Base-by-base conservation (phyloP, 2,329 filamentous ascomycete species). In the Sporothrix brasiliensis region DNA sequence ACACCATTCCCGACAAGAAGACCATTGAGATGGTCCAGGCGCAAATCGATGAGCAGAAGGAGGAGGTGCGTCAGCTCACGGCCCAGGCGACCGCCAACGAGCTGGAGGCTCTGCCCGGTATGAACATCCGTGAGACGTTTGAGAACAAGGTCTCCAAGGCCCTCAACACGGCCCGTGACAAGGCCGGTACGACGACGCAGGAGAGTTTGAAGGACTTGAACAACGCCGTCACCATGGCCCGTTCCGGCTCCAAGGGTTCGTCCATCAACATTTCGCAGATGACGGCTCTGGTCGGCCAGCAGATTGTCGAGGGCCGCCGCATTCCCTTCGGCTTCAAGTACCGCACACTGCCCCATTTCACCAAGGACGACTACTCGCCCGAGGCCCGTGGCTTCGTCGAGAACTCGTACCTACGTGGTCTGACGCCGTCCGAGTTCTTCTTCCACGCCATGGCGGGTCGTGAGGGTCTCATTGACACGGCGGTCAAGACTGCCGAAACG, bases 381-480 rank as follows among this genome's bases (percentile, higher is more conserved):
- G 94, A 97, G 79, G 94, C 95, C 60, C 91, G 95, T 83, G 95
- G 95, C 54, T 99, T 99, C 78, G 95, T 99, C 24, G 95, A 99
- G 81, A 99, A 99, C 82, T 99, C 95, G 0, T 99, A 99, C 77
- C 88, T 99, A 14, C 92, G 95, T 84, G 95, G 95, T 70, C 83
- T 99, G 71, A 99, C 96, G 0, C 95, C 95, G 0, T 91, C 92
- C 0, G 95, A 99, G 76, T 99, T 99, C 83, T 99, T 97, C 84
- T 99, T 99, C 87, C 95, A 99, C 87, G 95, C 95, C 78, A 99
- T 99, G 95, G 95, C 95, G 85, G 95, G 95, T 93, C 90, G 95
- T 84, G 95, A 99, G 83, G 95, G 95, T 97, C 86, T 99, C 69
- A 99, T 99, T 76, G 95, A 99, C 86, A 99, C 95, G 68, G 95